Evolutionary conservation across 306 rosid species (phyloP).

Genomic region (Acacia crassicarpa): DNA sequence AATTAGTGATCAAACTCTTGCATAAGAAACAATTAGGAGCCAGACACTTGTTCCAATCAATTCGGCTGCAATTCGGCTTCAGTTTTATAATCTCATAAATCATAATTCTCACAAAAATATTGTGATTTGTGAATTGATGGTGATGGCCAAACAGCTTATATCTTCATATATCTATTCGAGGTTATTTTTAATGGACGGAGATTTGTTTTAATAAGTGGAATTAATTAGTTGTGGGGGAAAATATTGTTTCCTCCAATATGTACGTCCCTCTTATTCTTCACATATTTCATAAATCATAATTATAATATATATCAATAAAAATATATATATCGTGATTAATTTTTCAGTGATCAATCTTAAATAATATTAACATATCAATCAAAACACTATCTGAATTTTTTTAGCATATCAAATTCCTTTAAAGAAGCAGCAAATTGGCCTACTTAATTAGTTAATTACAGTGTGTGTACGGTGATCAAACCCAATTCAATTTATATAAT

Average conservation of each 20-base stretch:
- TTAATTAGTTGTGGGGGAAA: neutral
- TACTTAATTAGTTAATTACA: neutral
- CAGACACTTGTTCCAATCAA: constrained; percentile 24
- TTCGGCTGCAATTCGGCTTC: neutral
- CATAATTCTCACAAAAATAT: neutral
- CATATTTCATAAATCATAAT: neutral
- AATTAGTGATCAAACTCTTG: neutral
- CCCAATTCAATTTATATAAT: neutral
- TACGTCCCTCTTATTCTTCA: neutral
- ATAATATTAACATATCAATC: neutral
- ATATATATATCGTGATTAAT: neutral
- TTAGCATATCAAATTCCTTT: neutral
- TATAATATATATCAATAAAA: no score
- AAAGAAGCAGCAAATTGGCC: neutral
- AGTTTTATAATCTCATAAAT: neutral
- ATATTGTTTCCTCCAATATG: neutral
- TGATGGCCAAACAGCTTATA: neutral
- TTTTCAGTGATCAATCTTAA: neutral
- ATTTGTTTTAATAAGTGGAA: neutral
- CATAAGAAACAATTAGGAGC: neutral
- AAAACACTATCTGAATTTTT: neutral
- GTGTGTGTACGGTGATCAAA: neutral
- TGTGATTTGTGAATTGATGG: neutral
- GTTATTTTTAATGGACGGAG: neutral
- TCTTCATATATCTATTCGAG: neutral